Percentiles rank a stretch among this genome's conserved stretches.
phyloP scores from a whole-genome alignment of 331 rosid genomes.

The Stylosanthes scabra region DNA sequence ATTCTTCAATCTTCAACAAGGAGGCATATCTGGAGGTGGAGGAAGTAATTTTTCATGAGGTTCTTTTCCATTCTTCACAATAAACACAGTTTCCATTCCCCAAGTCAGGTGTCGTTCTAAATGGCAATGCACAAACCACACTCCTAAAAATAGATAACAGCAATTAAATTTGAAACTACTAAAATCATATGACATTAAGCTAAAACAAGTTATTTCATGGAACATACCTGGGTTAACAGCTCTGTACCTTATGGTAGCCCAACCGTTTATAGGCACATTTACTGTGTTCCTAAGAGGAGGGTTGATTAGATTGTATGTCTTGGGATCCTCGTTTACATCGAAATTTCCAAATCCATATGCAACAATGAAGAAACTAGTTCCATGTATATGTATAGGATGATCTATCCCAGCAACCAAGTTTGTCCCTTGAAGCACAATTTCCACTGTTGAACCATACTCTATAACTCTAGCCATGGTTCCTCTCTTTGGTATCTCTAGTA shows the following conservation, averaged over 20 bases:
- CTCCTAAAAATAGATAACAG: constrained; percentile 35
- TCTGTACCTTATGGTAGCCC: constrained; percentile 53
- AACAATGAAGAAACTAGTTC: constrained; percentile 54
- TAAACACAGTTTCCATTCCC: constrained; percentile 59
- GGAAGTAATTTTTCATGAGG: constrained; percentile 27
- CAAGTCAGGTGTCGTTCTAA: constrained; percentile 51
- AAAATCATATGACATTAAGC: too few species aligned
- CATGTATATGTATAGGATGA: constrained; percentile 72
- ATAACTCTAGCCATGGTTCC: constrained; percentile 57
- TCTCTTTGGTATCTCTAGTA: constrained; percentile 33
- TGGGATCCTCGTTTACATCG: constrained; percentile 44
- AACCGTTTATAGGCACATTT: constrained; percentile 51
- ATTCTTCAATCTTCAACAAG: constrained; percentile 39
- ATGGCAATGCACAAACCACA: constrained; percentile 72
- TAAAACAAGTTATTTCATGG: not conserved
- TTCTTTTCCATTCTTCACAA: constrained; percentile 51
- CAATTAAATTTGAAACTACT: too few species aligned
- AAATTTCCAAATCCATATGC: constrained; percentile 62
- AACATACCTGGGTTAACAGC: constrained; percentile 60
- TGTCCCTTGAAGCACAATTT: constrained; percentile 67
- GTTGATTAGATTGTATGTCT: constrained; percentile 50
- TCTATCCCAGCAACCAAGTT: constrained; percentile 49
- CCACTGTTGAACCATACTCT: constrained; percentile 47
- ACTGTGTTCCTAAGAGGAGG: constrained; percentile 58
- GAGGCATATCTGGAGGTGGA: constrained; percentile 62